A percentile compares a stretch with the other conserved stretches of the same genome.
These are phyloP conservation scores for Gastrolobium villosum DNA, from an alignment of 306 rosid species.

Conservation along the genomic window DNA sequence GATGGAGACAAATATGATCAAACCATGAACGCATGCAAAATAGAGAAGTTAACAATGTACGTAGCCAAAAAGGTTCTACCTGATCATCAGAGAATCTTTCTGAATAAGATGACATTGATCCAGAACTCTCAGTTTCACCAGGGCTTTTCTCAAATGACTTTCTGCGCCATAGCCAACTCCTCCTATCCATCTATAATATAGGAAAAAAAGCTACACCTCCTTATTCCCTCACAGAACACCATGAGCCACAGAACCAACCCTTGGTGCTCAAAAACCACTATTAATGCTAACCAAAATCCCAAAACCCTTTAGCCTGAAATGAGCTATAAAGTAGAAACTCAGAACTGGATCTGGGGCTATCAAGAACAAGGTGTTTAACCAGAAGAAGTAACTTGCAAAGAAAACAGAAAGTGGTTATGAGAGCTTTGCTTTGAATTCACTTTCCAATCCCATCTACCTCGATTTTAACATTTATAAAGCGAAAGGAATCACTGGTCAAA, in stretches of 20 bases:
- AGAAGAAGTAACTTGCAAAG: conserved; percentile 46
- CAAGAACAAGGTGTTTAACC: conserved; percentile 39
- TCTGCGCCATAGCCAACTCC: conserved; percentile 79
- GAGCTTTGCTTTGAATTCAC: conserved; percentile 77
- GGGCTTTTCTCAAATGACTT: conserved; percentile 76
- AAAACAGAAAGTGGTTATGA: conserved; percentile 47
- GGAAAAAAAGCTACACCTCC: conserved; percentile 45
- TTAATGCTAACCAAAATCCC: not conserved
- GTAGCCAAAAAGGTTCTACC: conserved; percentile 30
- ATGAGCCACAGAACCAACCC: conserved; percentile 36
- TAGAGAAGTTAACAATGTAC: conserved; percentile 38
- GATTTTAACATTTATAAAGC: conserved; percentile 36
- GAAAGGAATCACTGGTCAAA: conserved; percentile 38
- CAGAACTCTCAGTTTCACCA: conserved; percentile 75
- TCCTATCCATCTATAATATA: conserved; percentile 62
- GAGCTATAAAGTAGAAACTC: conserved; percentile 1
- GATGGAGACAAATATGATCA: conserved; percentile 26
- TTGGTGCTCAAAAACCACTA: not conserved
- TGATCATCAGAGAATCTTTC: conserved; percentile 77
- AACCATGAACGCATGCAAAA: conserved; percentile 28
- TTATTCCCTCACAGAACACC: conserved; percentile 40
- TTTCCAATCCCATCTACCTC: conserved; percentile 54
- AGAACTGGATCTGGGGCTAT: conserved; percentile 30
- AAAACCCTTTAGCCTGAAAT: conserved; percentile 7
- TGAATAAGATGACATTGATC: conserved; percentile 69